phyloP scores from a whole-genome alignment of 495 filamentous ascomycete species.

The Pyronema domesticum region DNA sequence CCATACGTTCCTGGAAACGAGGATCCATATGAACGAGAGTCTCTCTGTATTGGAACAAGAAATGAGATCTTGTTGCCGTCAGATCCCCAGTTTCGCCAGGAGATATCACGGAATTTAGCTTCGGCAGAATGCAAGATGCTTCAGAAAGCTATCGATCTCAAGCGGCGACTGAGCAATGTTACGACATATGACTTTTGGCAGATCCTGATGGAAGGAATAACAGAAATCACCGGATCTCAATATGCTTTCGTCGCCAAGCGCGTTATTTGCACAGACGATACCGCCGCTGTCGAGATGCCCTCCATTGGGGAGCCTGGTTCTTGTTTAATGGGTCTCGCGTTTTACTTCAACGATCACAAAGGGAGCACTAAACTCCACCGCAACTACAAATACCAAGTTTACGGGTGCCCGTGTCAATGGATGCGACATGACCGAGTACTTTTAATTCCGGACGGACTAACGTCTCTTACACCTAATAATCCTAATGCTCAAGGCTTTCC shows the following conservation, averaged over 20 bases:
- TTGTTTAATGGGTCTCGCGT: slow-evolving; percentile 48
- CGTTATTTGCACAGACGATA: slow-evolving; percentile 42
- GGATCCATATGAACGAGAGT: slow-evolving; percentile 1
- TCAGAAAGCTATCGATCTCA: slow-evolving; percentile 45
- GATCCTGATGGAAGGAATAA: slow-evolving; percentile 47
- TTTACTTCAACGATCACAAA: slow-evolving; percentile 50
- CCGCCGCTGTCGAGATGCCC: slow-evolving; percentile 39
- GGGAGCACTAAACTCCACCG: slow-evolving; percentile 36
- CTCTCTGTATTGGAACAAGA: neutral
- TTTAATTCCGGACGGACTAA: slow-evolving; percentile 46
- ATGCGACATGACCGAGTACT: slow-evolving; percentile 64
- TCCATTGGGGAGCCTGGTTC: slow-evolving; percentile 39
- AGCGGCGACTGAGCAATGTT: slow-evolving; percentile 35
- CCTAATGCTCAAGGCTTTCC: slow-evolving; percentile 41
- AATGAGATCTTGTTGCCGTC: neutral
- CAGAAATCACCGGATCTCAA: slow-evolving; percentile 45
- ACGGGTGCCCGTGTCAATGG: slow-evolving; percentile 44
- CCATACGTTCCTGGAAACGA: neutral
- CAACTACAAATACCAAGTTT: slow-evolving; percentile 47
- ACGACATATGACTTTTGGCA: slow-evolving; percentile 49
- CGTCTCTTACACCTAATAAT: slow-evolving; percentile 40
- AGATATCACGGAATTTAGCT: neutral
- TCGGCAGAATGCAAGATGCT: slow-evolving; percentile 41
- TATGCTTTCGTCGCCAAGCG: slow-evolving; percentile 55
- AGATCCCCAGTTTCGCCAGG: neutral